Conservation (phyloP, 2,329 filamentous ascomycete genomes). For the Exophiala sp. region DNA sequence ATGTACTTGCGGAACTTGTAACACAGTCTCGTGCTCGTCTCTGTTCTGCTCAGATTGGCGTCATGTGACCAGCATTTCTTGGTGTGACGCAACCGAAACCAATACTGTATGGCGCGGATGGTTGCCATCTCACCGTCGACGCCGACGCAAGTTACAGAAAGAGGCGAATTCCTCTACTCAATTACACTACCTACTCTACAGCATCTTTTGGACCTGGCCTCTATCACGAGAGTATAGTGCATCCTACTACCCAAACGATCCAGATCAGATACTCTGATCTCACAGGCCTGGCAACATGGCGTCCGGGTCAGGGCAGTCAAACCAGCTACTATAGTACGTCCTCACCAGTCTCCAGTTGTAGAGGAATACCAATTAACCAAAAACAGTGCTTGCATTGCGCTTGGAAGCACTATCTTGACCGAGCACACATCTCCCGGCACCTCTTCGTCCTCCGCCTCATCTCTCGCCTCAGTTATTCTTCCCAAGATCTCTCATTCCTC, state of each 20-base stretch:
- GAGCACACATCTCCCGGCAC: constrained; percentile 87
- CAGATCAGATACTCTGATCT: too few relatives aligned
- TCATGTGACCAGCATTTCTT: not conserved
- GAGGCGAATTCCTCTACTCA: too few relatives aligned
- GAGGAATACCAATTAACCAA: not conserved
- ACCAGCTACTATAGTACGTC: constrained; percentile 70
- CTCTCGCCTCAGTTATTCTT: constrained; percentile 87
- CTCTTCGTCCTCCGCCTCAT: constrained; percentile 78
- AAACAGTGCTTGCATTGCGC: constrained; percentile 81
- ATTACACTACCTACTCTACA: too few relatives aligned
- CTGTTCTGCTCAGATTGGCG: not conserved
- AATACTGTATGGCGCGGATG: not conserved
- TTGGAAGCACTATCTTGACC: constrained; percentile 86
- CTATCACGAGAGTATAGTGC: too few relatives aligned
- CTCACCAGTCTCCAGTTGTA: not conserved
- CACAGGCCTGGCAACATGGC: constrained; percentile 54
- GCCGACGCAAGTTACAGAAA: not conserved
- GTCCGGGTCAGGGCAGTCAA: constrained; percentile 64
- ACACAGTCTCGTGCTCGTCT: too few relatives aligned
- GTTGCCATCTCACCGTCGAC: not conserved
- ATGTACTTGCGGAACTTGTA: not conserved
- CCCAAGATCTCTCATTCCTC: constrained; percentile 83
- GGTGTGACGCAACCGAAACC: constrained; percentile 1
- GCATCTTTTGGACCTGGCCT: too few relatives aligned
- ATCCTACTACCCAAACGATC: not conserved